phyloP scores from a whole-genome alignment of 1,139 yeast species.

The Hanseniaspora sp. region DNA sequence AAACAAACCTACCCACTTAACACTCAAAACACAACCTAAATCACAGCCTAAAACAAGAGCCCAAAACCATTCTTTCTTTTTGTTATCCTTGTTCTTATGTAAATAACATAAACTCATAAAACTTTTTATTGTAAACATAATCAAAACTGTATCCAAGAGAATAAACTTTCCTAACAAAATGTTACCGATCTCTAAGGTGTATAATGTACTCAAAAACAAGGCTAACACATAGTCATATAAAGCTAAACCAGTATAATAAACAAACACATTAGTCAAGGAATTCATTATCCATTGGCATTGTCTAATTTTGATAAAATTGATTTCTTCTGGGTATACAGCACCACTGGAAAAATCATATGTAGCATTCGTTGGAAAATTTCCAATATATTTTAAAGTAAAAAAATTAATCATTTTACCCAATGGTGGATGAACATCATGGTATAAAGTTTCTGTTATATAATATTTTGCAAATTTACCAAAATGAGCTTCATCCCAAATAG shows the following conservation, averaged over 20 bases:
- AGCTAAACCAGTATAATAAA: constrained; percentile 47
- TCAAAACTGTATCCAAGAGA: constrained; percentile 58
- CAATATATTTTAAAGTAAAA: constrained; percentile 48
- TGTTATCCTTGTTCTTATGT: constrained; percentile 37
- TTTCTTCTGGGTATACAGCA: constrained; percentile 40
- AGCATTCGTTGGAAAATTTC: constrained; percentile 47
- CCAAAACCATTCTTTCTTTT: constrained; percentile 45
- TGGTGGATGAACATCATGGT: constrained; percentile 74
- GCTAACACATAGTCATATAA: constrained; percentile 47
- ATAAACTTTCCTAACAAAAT: constrained; percentile 61
- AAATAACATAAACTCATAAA: constrained; percentile 47
- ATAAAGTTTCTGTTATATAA: constrained; percentile 53
- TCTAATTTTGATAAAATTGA: constrained; percentile 52
- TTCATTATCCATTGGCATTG: constrained; percentile 56
- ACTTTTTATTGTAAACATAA: constrained; percentile 58
- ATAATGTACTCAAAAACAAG: constrained; percentile 40
- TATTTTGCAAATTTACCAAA: constrained; percentile 53
- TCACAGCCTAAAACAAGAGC: constrained; percentile 59
- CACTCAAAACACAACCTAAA: constrained; percentile 86
- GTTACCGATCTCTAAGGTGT: constrained; percentile 47
- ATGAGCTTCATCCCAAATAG: constrained; percentile 96
- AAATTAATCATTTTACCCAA: constrained; percentile 62
- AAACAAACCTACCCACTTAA: constrained; percentile 92
- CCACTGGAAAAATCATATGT: constrained; percentile 58
- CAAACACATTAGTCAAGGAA: constrained; percentile 50